Percentiles rank a stretch among this genome's conserved stretches.
These are phyloP conservation scores for Paracoccidioides brasiliensis DNA, from an alignment of 2,329 filamentous ascomycete genomes.

Conservation along the genomic window DNA sequence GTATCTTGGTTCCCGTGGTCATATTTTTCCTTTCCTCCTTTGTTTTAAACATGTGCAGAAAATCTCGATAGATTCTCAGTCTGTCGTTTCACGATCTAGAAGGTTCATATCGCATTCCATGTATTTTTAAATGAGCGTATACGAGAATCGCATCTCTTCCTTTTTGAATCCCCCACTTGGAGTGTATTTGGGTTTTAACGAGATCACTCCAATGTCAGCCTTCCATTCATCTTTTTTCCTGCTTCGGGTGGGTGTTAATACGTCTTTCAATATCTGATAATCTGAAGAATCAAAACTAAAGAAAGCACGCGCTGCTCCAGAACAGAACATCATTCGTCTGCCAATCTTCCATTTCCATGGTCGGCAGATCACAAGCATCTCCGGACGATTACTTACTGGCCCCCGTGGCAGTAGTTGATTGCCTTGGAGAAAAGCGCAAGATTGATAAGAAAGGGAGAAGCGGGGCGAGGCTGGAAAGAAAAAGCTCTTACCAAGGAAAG, in stretches of 20 bases:
- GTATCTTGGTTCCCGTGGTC: not conserved
- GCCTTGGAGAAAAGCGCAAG: slow-evolving; percentile 32
- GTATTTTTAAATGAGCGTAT: slow-evolving; percentile 5
- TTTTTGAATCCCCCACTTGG: not conserved
- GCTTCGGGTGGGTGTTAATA: slow-evolving; percentile 9
- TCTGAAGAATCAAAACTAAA: not conserved
- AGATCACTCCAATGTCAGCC: not conserved
- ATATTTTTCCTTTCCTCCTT: not conserved
- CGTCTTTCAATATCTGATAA: slow-evolving; percentile 4
- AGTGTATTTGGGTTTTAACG: not conserved
- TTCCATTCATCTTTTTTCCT: slow-evolving; percentile 10
- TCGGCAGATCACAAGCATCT: slow-evolving; percentile 40
- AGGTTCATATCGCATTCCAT: not conserved
- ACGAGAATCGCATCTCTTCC: slow-evolving; percentile 4
- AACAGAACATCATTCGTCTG: slow-evolving; percentile 41
- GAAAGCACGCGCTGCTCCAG: slow-evolving; percentile 34
- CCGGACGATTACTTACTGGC: slow-evolving; percentile 7
- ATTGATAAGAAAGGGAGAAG: slow-evolving; percentile 26
- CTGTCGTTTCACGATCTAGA: not conserved
- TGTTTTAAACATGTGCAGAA: not conserved
- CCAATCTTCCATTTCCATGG: slow-evolving; percentile 31
- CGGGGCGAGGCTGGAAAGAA: slow-evolving; percentile 11
- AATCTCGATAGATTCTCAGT: not conserved
- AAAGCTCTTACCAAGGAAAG: not conserved
- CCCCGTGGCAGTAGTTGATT: not conserved